Base-by-base conservation (phyloP, 2,329 filamentous ascomycete species). In the Aspergillus neoniger region DNA sequence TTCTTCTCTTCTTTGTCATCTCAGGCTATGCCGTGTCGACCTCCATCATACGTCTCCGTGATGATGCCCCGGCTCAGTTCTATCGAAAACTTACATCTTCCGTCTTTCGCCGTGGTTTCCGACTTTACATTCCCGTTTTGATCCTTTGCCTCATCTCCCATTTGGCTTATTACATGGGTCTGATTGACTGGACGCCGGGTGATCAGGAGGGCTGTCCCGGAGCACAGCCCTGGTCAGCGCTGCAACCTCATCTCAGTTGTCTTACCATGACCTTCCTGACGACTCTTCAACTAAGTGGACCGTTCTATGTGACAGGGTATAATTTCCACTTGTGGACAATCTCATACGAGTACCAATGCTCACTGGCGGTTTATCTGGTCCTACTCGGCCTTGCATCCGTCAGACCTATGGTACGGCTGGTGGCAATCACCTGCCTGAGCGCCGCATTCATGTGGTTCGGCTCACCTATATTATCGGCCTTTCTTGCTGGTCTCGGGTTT, bases 11-110 rank as follows among this genome's bases (percentile, higher is more conserved):
- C 67, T 86, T 84, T 71, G 80, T 86, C 65, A 82, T 86, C 55
- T 86, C 84, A 0, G 85, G 84, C 60, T 86, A 86, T 62, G 84
- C 84, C 6, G 73, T 86, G 15, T 80, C 83, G 2, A 72, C 80
- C 44, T 83, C 83, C 66, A 79, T 83, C 0, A 63, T 85, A 4
- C 53, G 59, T 72, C 71, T 25, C 54, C 62, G 21, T 64, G 59
- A 38, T 48, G 61, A 28, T 57, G 43, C 19, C 32, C 59, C 9
- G 54, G 60, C 38, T 8, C 30, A 25, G 12, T 63, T 63, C 17
- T 52, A 65, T 3, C 51, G 58, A 3, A 62, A 63, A 6, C 59
- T 66, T 9, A 62, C 64, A 12, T 67, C 65, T 4, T 58, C 67
- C 6, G 64, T 69, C 8, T 71, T 71, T 21, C 70, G 74, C 52